Evolutionary conservation across 305 asterid genomes (phyloP).

Genomic region (Salvia sclarea): DNA sequence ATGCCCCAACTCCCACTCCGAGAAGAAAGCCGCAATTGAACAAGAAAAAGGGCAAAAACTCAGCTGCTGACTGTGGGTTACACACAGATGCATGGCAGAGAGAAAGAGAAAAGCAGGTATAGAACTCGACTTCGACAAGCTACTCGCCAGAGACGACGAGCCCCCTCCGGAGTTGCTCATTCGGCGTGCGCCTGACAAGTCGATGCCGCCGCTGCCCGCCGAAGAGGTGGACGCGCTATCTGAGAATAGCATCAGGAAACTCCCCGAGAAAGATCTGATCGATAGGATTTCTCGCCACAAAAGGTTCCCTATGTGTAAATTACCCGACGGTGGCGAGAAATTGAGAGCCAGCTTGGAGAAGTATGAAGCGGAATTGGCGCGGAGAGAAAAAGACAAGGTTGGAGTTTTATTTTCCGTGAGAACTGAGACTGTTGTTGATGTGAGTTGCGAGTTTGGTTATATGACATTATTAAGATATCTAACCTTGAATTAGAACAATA

Average conservation of each 20-base stretch:
- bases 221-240: slow-evolving; percentile 17
- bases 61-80: not conserved
- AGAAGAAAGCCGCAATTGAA: too few relatives aligned
- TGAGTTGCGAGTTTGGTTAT: slow-evolving; percentile 10
- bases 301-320: not conserved
- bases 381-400: slow-evolving; percentile 48
- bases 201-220: slow-evolving; percentile 18
- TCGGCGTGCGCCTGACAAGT: slow-evolving; percentile 23
- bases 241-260: not conserved
- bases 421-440: not conserved
- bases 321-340: slow-evolving; percentile 60
- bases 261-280: slow-evolving; percentile 30
- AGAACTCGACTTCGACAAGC: slow-evolving; percentile 35
- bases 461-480: slow-evolving; percentile 1
- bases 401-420: slow-evolving; percentile 8
- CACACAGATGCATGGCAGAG: slow-evolving; percentile 49
- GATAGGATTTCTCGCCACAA: slow-evolving; percentile 32
- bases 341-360: slow-evolving; percentile 20
- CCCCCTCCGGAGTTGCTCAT: slow-evolving; percentile 40
- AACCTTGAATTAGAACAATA: not conserved
- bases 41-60: not conserved
- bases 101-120: slow-evolving; percentile 33
- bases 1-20: too few relatives aligned
- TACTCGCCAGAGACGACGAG: slow-evolving; percentile 39
- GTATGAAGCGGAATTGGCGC: slow-evolving; percentile 45